phyloP scores from a whole-genome alignment of 495 filamentous ascomycete genomes.

The Trichocladium antarcticum region DNA sequence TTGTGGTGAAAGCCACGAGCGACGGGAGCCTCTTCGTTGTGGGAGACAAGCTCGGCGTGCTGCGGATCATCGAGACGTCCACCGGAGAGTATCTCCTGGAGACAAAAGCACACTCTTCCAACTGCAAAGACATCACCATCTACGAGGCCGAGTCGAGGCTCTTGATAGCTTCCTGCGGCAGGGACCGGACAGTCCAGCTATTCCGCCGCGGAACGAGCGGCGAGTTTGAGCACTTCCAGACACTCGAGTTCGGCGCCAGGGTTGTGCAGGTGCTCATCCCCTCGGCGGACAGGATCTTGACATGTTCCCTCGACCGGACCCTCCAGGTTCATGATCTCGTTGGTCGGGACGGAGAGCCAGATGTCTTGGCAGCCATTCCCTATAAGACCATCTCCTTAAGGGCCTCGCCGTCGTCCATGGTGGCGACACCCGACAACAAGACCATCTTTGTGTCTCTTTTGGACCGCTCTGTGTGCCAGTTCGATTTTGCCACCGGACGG shows the following conservation, averaged over 20 bases:
- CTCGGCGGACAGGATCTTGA: conserved; percentile 54
- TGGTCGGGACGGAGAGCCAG: conserved; percentile 54
- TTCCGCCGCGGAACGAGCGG: conserved; percentile 50
- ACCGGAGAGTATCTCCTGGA: conserved; percentile 46
- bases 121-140: conserved; percentile 73
- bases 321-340: conserved; percentile 68
- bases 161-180: conserved; percentile 66
- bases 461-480: conserved; percentile 70
- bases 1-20: conserved; percentile 50
- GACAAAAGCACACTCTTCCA: conserved; percentile 74
- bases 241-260: conserved; percentile 38
- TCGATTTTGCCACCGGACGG: conserved; percentile 61
- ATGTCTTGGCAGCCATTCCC: conserved; percentile 64
- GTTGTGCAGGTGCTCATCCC: conserved; percentile 40
- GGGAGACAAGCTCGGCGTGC: conserved; percentile 74
- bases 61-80: conserved; percentile 46
- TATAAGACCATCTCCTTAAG: conserved; percentile 67
- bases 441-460: conserved; percentile 64
- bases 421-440: conserved; percentile 49
- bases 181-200: conserved; percentile 83
- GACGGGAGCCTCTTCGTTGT: conserved; percentile 56
- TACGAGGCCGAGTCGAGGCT: conserved; percentile 42
- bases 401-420: conserved; percentile 76
- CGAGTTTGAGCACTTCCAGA: conserved; percentile 40
- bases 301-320: conserved; percentile 80